A percentile compares a stretch with the other conserved stretches of the same genome.
phyloP scores from a whole-genome alignment of 768 basidiomycete species.

The Podaxis sp. region DNA sequence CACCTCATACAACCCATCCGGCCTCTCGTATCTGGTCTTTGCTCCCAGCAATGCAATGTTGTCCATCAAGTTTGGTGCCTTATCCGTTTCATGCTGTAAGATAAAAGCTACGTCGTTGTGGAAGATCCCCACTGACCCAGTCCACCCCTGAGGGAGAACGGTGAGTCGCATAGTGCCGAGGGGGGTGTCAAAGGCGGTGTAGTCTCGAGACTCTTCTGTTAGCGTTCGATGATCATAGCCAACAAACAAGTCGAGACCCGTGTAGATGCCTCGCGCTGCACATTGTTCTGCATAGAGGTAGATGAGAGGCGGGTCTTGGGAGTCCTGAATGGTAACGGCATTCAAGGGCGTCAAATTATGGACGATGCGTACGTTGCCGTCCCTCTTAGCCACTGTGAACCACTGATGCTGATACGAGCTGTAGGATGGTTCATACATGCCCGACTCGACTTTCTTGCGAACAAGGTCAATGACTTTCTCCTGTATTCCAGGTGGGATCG shows the following conservation, averaged over 20 bases:
- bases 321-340: not conserved
- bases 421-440: not conserved
- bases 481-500: not conserved
- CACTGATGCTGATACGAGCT: not conserved
- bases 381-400: not conserved
- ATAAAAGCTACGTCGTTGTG: not conserved
- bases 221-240: not conserved
- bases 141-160: not conserved
- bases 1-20: conserved; percentile 22
- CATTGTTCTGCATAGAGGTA: not conserved
- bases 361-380: not conserved
- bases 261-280: not conserved
- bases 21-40: not conserved
- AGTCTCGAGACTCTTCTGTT: not conserved
- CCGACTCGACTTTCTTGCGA: not conserved
- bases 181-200: not conserved
- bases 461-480: not conserved
- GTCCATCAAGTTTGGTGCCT: not conserved
- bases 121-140: not conserved
- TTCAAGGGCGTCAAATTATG: not conserved
- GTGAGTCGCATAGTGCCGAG: not conserved
- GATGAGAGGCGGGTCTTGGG: not conserved
- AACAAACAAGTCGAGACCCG: not conserved
- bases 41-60: not conserved
- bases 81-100: not conserved